A percentile compares a stretch with the other conserved stretches of the same genome.
Conservation (phyloP, 2,329 filamentous ascomycete species). For the Magnaporthales sp. region DNA sequence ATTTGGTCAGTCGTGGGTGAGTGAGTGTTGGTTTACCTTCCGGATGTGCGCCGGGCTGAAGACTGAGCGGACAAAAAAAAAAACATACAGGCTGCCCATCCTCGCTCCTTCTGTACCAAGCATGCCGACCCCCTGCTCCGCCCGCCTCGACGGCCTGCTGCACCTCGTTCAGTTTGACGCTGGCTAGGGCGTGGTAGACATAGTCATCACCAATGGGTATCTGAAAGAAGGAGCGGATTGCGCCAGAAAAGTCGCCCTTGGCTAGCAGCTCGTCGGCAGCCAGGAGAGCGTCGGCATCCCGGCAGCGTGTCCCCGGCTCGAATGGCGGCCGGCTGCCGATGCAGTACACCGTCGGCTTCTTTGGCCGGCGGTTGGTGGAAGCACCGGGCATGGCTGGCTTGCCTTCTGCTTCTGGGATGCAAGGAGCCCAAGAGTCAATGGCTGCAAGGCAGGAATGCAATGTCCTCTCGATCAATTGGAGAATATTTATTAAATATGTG, state of each 20-base stretch:
- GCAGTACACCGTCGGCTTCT: constrained; percentile 19
- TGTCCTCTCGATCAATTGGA: background rate
- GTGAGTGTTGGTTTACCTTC: background rate
- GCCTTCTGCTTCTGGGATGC: background rate
- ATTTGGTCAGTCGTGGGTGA: background rate
- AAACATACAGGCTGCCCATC: constrained; percentile 16
- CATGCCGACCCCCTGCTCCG: constrained; percentile 34
- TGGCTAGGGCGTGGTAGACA: constrained; percentile 42
- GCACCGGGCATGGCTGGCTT: background rate
- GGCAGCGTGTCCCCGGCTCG: constrained; percentile 29
- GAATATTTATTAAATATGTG: too few relatives aligned
- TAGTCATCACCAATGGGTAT: constrained; percentile 36
- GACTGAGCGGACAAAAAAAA: background rate
- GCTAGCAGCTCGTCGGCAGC: constrained; percentile 27
- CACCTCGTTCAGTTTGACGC: constrained; percentile 38
- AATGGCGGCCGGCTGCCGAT: constrained; percentile 33
- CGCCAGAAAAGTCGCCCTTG: constrained; percentile 32
- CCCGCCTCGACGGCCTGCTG: constrained; percentile 37
- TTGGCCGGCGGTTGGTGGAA: background rate
- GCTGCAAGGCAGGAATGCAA: background rate
- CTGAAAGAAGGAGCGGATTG: constrained; percentile 33
- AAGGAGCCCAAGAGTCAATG: too few relatives aligned
- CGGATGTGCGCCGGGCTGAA: background rate
- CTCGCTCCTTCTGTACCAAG: constrained; percentile 35
- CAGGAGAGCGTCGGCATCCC: constrained; percentile 25